These are phyloP conservation scores for Trifolium fragiferum DNA, from an alignment of 306 rosid species.

Conservation along the genomic window DNA sequence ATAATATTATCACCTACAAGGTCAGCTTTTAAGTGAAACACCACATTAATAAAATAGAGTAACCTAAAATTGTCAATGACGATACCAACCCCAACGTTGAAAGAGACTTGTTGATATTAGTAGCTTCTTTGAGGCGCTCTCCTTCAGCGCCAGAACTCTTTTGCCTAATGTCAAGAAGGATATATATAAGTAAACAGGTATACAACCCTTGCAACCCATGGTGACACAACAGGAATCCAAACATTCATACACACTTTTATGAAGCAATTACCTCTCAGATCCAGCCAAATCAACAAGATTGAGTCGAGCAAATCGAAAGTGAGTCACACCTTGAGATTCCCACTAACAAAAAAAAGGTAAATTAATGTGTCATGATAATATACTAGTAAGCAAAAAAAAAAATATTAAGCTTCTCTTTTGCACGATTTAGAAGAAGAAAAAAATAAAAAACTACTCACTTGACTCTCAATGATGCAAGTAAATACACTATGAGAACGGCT, in stretches of 20 bases:
- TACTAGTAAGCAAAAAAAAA: slow-evolving; percentile 38
- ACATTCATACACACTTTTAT: slow-evolving; percentile 13
- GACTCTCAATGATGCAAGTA: slow-evolving; percentile 93
- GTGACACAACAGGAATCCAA: not conserved
- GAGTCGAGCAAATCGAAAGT: slow-evolving; percentile 91
- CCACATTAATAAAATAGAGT: slow-evolving; percentile 22
- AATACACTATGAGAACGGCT: slow-evolving; percentile 99
- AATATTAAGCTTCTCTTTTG: slow-evolving; percentile 1
- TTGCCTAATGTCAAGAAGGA: slow-evolving; percentile 64
- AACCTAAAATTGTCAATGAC: slow-evolving; percentile 29
- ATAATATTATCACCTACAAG: slow-evolving; percentile 32
- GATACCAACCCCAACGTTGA: slow-evolving; percentile 87
- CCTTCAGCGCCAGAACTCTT: slow-evolving; percentile 99
- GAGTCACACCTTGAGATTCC: slow-evolving; percentile 97
- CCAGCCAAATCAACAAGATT: slow-evolving; percentile 99
- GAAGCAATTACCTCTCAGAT: slow-evolving; percentile 83
- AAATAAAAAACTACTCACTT: slow-evolving; percentile 53
- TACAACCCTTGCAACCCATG: not conserved
- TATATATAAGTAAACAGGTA: not conserved
- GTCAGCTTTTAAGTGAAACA: slow-evolving; percentile 26
- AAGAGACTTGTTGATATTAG: slow-evolving; percentile 96
- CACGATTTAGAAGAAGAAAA: slow-evolving; percentile 17
- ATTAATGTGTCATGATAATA: slow-evolving; percentile 14
- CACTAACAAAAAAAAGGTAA: slow-evolving; percentile 62
- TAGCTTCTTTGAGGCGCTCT: slow-evolving; percentile 98